Evolutionary conservation across 2,329 filamentous ascomycete genomes (phyloP).

Genomic region (Zymoseptoria pseudotritici): DNA sequence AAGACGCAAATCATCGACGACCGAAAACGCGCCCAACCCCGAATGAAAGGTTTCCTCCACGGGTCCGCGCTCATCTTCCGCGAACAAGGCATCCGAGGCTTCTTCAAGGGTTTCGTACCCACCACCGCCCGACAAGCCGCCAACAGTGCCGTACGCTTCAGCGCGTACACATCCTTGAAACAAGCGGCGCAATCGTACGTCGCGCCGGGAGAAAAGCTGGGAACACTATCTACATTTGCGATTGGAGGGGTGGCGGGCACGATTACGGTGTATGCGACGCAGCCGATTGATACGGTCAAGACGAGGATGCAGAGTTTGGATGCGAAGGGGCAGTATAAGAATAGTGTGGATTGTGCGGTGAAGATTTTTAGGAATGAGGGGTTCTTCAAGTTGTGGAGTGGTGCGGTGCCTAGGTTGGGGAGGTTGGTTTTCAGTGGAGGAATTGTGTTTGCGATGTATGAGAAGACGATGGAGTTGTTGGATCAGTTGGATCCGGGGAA

Average conservation of each 20-base stretch:
- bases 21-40: slow-evolving; percentile 74
- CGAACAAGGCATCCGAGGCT: slow-evolving; percentile 81
- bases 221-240: slow-evolving; percentile 77
- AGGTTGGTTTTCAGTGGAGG: slow-evolving; percentile 85
- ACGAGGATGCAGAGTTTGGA: slow-evolving; percentile 96
- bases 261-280: slow-evolving; percentile 73
- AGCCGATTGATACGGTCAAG: slow-evolving; percentile 86
- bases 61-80: slow-evolving; percentile 79
- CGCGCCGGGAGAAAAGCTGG: slow-evolving; percentile 89
- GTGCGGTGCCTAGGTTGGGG: slow-evolving; percentile 76
- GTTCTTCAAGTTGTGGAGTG: slow-evolving; percentile 85
- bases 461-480: slow-evolving; percentile 90
- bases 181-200: slow-evolving; percentile 91
- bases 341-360: slow-evolving; percentile 74
- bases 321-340: slow-evolving; percentile 71
- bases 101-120: slow-evolving; percentile 94
- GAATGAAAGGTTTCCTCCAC: slow-evolving; percentile 86
- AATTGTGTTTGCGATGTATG: slow-evolving; percentile 96
- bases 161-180: slow-evolving; percentile 86
- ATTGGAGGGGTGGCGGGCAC: slow-evolving; percentile 83
- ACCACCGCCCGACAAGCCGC: slow-evolving; percentile 92
- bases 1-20: slow-evolving; percentile 99
- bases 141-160: slow-evolving; percentile 87
- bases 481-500: slow-evolving; percentile 72
- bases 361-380: slow-evolving; percentile 87